These are phyloP conservation scores for Saccharomycopsis amapae DNA, from an alignment of 805 yeast species.

Conservation along the genomic window DNA sequence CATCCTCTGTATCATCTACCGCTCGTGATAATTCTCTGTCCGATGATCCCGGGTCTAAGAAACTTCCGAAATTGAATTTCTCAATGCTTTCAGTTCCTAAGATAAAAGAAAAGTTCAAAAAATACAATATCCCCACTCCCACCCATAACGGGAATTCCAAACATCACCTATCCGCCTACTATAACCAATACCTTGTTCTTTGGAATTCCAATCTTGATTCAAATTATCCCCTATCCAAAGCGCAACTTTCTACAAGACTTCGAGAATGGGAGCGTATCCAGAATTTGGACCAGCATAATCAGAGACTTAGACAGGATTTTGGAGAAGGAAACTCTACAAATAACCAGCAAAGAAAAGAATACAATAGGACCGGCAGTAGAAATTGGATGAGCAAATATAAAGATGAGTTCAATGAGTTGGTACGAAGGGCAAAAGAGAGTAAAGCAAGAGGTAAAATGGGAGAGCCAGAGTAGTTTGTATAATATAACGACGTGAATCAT, in stretches of 20 bases:
- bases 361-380: not conserved
- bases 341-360: not conserved
- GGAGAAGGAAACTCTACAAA: not conserved
- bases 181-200: conserved; percentile 10
- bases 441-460: not conserved
- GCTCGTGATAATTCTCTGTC: no score
- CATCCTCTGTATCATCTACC: no score
- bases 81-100: conserved; percentile 3
- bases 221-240: conserved; percentile 6
- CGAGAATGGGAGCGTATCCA: conserved; percentile 18
- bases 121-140: conserved; percentile 10
- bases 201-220: conserved; percentile 20
- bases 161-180: conserved; percentile 3
- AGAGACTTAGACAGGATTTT: conserved; percentile 8
- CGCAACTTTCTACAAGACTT: conserved; percentile 7
- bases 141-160: not conserved
- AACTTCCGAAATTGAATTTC: conserved; percentile 13
- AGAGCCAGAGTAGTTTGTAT: no score
- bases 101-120: conserved; percentile 14
- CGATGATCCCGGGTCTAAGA: not conserved
- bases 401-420: conserved; percentile 12
- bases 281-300: conserved; percentile 12
- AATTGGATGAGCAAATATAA: conserved; percentile 14
- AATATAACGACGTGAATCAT: no score
- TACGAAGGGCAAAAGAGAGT: conserved; percentile 4